phyloP scores from a whole-genome alignment of 2,329 filamentous ascomycete genomes.

The Domatiomyces catenatus region DNA sequence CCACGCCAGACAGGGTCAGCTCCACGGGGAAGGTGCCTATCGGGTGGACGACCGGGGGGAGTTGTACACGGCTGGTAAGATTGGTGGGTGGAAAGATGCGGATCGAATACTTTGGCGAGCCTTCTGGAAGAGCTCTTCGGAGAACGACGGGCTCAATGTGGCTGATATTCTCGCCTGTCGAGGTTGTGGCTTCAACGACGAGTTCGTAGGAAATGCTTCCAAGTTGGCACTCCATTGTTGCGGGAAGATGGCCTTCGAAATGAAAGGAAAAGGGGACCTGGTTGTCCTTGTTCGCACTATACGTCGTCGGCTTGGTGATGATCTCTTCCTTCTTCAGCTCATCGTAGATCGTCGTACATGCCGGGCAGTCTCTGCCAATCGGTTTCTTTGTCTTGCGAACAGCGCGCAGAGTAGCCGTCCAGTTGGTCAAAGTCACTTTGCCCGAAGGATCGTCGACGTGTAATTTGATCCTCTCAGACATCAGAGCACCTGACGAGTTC shows the following conservation, averaged over 20 bases:
- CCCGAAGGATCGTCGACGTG: slow-evolving; percentile 48
- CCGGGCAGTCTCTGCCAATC: slow-evolving; percentile 60
- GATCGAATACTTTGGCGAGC: slow-evolving; percentile 71
- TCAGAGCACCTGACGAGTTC: slow-evolving; percentile 65
- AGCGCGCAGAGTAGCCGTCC: slow-evolving; percentile 57
- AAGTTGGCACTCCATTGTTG: slow-evolving; percentile 59
- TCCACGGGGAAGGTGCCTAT: slow-evolving; percentile 66
- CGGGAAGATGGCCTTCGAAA: slow-evolving; percentile 71
- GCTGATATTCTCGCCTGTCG: slow-evolving; percentile 46
- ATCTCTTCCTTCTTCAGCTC: slow-evolving; percentile 71
- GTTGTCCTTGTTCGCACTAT: slow-evolving; percentile 44
- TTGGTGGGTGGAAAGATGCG: slow-evolving; percentile 94
- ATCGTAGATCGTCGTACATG: slow-evolving; percentile 56
- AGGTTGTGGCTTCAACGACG: slow-evolving; percentile 47
- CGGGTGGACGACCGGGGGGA: slow-evolving; percentile 71
- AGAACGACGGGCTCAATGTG: slow-evolving; percentile 56
- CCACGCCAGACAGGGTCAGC: slow-evolving; percentile 73
- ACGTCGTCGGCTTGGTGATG: slow-evolving; percentile 38
- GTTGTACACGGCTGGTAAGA: slow-evolving; percentile 69
- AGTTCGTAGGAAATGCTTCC: slow-evolving; percentile 67
- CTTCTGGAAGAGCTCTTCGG: slow-evolving; percentile 63
- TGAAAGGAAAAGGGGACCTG: slow-evolving; percentile 80
- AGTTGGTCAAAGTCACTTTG: slow-evolving; percentile 50
- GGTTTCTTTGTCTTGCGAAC: slow-evolving; percentile 66
- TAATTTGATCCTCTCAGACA: slow-evolving; percentile 69